A percentile compares a stretch with the other conserved stretches of the same genome.
Conservation (phyloP, 2,329 filamentous ascomycete species). For the Trichophaea hybrida region DNA sequence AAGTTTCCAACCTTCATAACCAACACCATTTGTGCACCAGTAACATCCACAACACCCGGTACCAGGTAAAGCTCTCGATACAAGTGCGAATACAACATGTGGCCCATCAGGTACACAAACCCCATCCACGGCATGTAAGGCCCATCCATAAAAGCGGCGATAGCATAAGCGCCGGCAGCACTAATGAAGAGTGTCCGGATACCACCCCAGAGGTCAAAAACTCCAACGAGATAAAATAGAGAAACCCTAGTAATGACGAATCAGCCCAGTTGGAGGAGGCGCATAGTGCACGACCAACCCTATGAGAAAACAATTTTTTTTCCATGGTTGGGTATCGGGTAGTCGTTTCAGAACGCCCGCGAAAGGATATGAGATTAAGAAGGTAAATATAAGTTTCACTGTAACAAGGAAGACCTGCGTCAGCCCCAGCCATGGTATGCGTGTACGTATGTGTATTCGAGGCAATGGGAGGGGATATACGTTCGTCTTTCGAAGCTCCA, state of each 20-base stretch:
- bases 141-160: slow-evolving; percentile 69
- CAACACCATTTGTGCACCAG: slow-evolving; percentile 91
- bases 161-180: slow-evolving; percentile 63
- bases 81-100: slow-evolving; percentile 86
- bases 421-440: neutral
- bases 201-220: slow-evolving; percentile 86
- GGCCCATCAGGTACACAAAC: slow-evolving; percentile 86
- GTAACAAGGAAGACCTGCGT: slow-evolving; percentile 4
- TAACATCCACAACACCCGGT: slow-evolving; percentile 65
- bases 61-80: slow-evolving; percentile 57
- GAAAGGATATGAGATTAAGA: slow-evolving; percentile 82
- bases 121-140: slow-evolving; percentile 96
- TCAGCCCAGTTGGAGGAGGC: neutral
- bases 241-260: slow-evolving; percentile 44
- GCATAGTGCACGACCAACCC: slow-evolving; percentile 37
- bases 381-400: slow-evolving; percentile 90
- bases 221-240: slow-evolving; percentile 79
- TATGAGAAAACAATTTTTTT: slow-evolving; percentile 82
- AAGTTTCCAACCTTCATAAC: slow-evolving; percentile 61
- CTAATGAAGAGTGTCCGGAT: slow-evolving; percentile 66
- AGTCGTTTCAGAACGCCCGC: slow-evolving; percentile 78
- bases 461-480: slow-evolving; percentile 9
- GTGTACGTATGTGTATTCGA: neutral
- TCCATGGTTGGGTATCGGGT: slow-evolving; percentile 65
- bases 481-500: slow-evolving; percentile 22